These are phyloP conservation scores for Aspergillus versicolor DNA, from an alignment of 2,329 filamentous ascomycete species.

Conservation along the genomic window DNA sequence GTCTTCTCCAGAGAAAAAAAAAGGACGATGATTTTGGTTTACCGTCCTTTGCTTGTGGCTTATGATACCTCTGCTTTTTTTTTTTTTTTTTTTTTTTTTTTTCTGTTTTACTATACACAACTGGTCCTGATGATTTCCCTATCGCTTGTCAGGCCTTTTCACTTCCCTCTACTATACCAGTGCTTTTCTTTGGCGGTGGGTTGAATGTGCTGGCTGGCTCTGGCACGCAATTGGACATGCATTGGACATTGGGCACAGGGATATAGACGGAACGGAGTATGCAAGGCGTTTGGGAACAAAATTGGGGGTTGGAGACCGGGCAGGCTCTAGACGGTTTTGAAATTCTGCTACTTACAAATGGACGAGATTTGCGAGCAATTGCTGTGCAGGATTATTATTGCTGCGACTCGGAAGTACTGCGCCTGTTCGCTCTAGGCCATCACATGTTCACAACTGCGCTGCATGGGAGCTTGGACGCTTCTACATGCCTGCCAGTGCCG, in stretches of 20 bases:
- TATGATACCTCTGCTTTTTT: neutral
- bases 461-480: neutral
- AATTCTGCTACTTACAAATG: neutral
- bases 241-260: neutral
- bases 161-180: too few species aligned
- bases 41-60: neutral
- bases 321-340: neutral
- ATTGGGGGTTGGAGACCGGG: conserved; percentile 4
- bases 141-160: neutral
- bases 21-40: neutral
- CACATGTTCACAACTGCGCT: conserved; percentile 7
- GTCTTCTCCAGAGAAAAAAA: neutral
- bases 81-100: neutral
- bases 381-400: neutral
- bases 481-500: neutral
- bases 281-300: conserved; percentile 9
- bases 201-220: too few species aligned
- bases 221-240: neutral
- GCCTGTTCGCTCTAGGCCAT: conserved; percentile 5
- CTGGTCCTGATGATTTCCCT: neutral
- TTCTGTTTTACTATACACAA: neutral
- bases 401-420: conserved; percentile 1
- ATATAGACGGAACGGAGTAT: neutral
- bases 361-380: neutral
- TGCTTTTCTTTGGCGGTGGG: too few species aligned